Percentiles rank a stretch among this genome's conserved stretches.
phyloP scores from a whole-genome alignment of 176 grass and related monocot species.

The sorghum (Sorghum bicolor) region DNA sequence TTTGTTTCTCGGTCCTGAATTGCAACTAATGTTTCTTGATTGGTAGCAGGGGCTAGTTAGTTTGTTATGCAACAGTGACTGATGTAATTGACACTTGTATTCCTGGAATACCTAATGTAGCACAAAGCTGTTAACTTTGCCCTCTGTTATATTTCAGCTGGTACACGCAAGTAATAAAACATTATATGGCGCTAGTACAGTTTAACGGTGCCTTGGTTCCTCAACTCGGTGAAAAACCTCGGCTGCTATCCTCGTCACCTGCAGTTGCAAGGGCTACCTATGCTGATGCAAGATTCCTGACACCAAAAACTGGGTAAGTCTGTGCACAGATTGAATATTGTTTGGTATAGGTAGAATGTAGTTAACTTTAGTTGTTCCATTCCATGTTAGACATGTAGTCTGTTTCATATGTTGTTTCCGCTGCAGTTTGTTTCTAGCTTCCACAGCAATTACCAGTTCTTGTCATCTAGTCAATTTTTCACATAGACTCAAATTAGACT shows the following conservation, averaged over 20 bases:
- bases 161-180: neutral
- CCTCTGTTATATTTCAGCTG: conserved; percentile 3
- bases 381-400: neutral
- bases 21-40: neutral
- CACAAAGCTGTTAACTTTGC: neutral
- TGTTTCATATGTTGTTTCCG: neutral
- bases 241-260: conserved; percentile 21
- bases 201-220: conserved; percentile 55
- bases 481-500: neutral
- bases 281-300: conserved; percentile 25
- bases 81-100: neutral
- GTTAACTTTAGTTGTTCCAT: neutral
- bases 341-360: neutral
- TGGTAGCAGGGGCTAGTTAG: neutral
- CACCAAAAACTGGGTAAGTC: conserved; percentile 49
- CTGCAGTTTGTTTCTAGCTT: conserved; percentile 16
- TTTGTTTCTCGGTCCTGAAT: neutral
- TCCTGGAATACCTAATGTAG: neutral
- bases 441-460: neutral
- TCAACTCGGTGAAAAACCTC: conserved; percentile 56
- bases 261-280: conserved; percentile 18
- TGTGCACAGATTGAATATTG: neutral
- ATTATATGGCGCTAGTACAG: conserved; percentile 51
- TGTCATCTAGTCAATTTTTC: neutral
- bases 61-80: neutral